Evolutionary conservation across 179 eudicot genomes (phyloP).

Genomic region (Silene coronaria): DNA sequence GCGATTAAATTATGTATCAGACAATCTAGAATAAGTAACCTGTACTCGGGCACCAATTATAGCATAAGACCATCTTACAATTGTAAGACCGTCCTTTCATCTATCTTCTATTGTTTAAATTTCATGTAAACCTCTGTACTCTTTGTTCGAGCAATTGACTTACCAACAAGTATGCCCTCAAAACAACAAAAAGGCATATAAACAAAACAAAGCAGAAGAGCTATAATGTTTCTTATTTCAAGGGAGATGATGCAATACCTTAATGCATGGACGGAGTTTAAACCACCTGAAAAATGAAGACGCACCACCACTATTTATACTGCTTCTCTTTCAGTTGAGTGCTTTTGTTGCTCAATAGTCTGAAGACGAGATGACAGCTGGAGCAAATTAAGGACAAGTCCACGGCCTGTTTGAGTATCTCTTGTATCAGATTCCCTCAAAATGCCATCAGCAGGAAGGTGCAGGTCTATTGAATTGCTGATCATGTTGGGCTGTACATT

Average conservation of each 20-base stretch:
- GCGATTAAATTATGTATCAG: conserved; percentile 16
- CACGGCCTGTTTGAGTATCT: conserved; percentile 19
- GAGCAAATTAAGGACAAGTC: conserved; percentile 31
- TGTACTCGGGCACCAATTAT: background rate
- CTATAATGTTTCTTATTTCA: too few species aligned
- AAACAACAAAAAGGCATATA: background rate
- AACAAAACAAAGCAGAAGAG: conserved; percentile 6
- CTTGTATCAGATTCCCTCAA: conserved; percentile 8
- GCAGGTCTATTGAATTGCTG: conserved; percentile 11
- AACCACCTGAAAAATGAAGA: conserved; percentile 22
- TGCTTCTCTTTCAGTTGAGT: conserved; percentile 29
- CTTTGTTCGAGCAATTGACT: conserved; percentile 13
- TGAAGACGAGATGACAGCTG: conserved; percentile 43
- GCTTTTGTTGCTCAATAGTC: conserved; percentile 36
- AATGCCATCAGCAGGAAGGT: conserved; percentile 12
- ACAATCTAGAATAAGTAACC: conserved; percentile 17
- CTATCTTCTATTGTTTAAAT: background rate
- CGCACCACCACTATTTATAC: conserved; percentile 8
- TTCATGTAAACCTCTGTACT: conserved; percentile 26
- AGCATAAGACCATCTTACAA: background rate
- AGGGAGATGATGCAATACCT: conserved; percentile 30
- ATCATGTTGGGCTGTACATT: conserved; percentile 10
- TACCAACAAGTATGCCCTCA: conserved; percentile 9
- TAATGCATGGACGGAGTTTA: conserved; percentile 19
- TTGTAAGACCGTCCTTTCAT: too few species aligned